These are phyloP conservation scores for Ophiostoma australiae DNA, from an alignment of 2,329 filamentous ascomycete species.

Conservation along the genomic window DNA sequence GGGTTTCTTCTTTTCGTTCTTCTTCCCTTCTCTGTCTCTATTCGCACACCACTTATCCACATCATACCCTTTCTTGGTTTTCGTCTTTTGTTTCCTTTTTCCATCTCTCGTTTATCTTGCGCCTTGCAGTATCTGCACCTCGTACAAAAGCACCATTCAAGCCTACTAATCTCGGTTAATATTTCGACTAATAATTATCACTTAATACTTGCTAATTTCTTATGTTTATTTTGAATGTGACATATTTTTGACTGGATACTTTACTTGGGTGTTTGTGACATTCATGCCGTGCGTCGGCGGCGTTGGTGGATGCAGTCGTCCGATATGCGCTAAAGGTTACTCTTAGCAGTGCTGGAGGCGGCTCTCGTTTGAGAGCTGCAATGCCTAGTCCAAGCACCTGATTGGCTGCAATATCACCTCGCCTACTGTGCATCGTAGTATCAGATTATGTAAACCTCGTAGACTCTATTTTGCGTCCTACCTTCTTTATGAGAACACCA, in stretches of 20 bases:
- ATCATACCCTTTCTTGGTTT: conserved; percentile 12
- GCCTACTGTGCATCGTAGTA: background rate
- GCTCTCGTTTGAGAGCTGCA: background rate
- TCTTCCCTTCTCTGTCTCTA: conserved; percentile 6
- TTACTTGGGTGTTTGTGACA: no score
- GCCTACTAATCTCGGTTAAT: background rate
- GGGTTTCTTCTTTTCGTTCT: background rate
- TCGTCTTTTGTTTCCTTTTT: background rate
- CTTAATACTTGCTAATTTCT: background rate
- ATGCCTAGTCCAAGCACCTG: background rate
- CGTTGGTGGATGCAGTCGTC: background rate
- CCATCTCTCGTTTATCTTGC: background rate
- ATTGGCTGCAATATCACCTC: background rate
- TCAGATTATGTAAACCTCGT: background rate
- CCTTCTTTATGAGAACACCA: background rate
- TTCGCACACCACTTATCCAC: background rate
- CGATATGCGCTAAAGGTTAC: background rate
- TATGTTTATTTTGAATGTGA: background rate
- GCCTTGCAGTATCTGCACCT: background rate
- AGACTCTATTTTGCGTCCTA: background rate
- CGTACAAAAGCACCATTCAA: background rate
- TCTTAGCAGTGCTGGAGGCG: background rate
- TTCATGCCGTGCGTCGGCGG: background rate
- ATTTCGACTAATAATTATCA: background rate
- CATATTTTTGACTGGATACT: background rate